Evolutionary conservation across 306 rosid species (phyloP).

Genomic region (Senna tora): DNA sequence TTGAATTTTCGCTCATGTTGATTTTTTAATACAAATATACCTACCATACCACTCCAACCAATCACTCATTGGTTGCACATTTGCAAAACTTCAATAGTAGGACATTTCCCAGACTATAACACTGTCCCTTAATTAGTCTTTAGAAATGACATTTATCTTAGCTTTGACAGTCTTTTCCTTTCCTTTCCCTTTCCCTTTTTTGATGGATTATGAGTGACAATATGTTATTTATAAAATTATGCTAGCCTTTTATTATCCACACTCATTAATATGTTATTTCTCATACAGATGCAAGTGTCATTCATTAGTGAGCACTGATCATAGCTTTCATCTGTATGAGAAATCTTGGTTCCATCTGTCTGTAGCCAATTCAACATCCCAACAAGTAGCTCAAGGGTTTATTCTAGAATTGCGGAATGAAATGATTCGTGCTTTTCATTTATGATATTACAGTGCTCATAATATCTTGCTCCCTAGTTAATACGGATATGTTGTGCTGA

Average conservation of each 20-base stretch:
- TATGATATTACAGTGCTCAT: background rate
- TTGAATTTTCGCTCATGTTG: too few relatives aligned
- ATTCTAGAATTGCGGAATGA: slow-evolving; percentile 1
- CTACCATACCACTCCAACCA: too few relatives aligned
- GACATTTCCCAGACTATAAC: too few relatives aligned
- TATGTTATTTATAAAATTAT: slow-evolving; percentile 7
- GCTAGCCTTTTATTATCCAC: too few relatives aligned
- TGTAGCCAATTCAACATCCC: too few relatives aligned
- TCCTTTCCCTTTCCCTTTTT: background rate
- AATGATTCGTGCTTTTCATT: background rate
- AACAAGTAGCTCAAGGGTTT: slow-evolving; percentile 1
- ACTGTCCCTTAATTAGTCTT: background rate
- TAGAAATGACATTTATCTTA: background rate
- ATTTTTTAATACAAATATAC: too few relatives aligned
- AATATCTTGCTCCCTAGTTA: background rate
- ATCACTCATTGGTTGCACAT: background rate
- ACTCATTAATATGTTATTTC: too few relatives aligned
- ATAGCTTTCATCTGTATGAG: background rate
- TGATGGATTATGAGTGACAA: background rate
- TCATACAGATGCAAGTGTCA: too few relatives aligned
- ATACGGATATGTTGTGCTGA: background rate
- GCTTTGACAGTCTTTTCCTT: background rate
- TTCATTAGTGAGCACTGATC: too few relatives aligned
- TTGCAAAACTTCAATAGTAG: background rate
- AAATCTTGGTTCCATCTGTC: slow-evolving; percentile 17